These are phyloP conservation scores for thale cress (Arabidopsis thaliana) DNA, from an alignment of 345 rosid species.

Conservation along the genomic window TAIR10.1 NC_003076.8:2917001-2917500, in stretches of 20 bases:
- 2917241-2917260: slow-evolving; percentile 78
- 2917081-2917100: not conserved
- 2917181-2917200: slow-evolving; percentile 3
- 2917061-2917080: not conserved
- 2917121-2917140: slow-evolving; percentile 1
- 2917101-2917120: slow-evolving; percentile 10
- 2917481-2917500: slow-evolving; percentile 5
- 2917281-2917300: slow-evolving; percentile 99
- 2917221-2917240: slow-evolving; percentile 65
- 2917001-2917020: not conserved
- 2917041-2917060: not conserved
- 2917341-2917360: slow-evolving; percentile 80
- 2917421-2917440: slow-evolving; percentile 96
- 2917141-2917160: slow-evolving; percentile 1
- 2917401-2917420: slow-evolving; percentile 86
- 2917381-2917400: slow-evolving; percentile 87
- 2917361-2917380: slow-evolving; percentile 92
- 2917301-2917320: slow-evolving; percentile 95
- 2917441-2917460: slow-evolving; percentile 99
- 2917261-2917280: slow-evolving; percentile 95
- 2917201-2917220: slow-evolving; percentile 32
- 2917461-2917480: slow-evolving; percentile 40
- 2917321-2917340: slow-evolving; percentile 93
- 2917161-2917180: slow-evolving; percentile 9
- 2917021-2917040: not conserved